Percentiles rank a stretch among this genome's conserved stretches.
Conservation (phyloP, 306 rosid species). For the Vigna angularis region DNA sequence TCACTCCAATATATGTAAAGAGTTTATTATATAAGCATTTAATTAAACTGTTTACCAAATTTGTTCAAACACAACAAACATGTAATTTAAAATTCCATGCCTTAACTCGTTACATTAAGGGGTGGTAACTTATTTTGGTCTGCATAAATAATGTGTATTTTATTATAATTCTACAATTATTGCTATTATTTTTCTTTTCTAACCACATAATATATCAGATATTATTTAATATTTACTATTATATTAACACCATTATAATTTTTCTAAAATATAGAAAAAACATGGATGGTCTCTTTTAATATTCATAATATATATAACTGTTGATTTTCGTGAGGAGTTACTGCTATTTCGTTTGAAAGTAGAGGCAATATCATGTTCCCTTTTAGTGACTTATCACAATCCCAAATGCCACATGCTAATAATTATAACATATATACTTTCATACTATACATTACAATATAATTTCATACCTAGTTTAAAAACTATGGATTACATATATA, state of each 20-base stretch:
- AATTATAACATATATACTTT: not conserved
- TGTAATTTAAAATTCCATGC: not conserved
- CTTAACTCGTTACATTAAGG: not conserved
- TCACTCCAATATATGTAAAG: not conserved
- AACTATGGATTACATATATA: too few relatives aligned
- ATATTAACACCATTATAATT: too few relatives aligned
- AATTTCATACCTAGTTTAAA: too few relatives aligned
- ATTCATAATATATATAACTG: not conserved
- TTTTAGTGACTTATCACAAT: slow-evolving; percentile 22
- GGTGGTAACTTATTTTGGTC: too few relatives aligned
- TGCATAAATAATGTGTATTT: too few relatives aligned
- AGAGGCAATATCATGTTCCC: slow-evolving; percentile 14
- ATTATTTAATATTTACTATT: not conserved
- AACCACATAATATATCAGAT: too few relatives aligned
- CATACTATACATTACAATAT: too few relatives aligned
- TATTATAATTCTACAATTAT: too few relatives aligned
- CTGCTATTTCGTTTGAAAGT: slow-evolving; percentile 23
- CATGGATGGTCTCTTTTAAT: too few relatives aligned
- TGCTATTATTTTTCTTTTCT: too few relatives aligned
- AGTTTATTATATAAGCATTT: not conserved
- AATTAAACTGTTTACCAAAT: not conserved
- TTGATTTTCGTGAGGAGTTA: slow-evolving; percentile 35
- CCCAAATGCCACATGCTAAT: slow-evolving; percentile 20
- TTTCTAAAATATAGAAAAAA: too few relatives aligned
- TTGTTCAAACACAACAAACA: not conserved